phyloP scores from a whole-genome alignment of 169 alveolate genomes.

The Sarcocystis neurona region DNA sequence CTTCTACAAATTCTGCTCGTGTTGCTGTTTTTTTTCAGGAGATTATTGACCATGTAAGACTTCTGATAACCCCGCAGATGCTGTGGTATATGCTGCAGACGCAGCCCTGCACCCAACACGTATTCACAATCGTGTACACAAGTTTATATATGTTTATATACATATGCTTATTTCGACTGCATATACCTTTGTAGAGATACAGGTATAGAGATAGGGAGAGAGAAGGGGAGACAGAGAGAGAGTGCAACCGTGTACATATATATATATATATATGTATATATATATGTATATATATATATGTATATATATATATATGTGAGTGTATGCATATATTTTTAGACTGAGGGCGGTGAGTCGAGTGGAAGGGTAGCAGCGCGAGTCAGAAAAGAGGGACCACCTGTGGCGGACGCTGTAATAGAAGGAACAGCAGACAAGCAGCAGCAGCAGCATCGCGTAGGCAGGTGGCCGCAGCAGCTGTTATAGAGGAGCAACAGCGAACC shows the following conservation, averaged over 20 bases:
- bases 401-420: no score
- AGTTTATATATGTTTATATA: background rate
- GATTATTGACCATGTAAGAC: slow-evolving; percentile 28
- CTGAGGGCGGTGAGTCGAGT: no score
- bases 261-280: background rate
- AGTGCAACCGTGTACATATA: no score
- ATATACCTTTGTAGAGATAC: background rate
- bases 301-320: background rate
- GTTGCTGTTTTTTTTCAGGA: slow-evolving; percentile 46
- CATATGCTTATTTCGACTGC: background rate
- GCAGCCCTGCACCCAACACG: background rate
- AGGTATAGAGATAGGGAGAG: background rate
- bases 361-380: no score
- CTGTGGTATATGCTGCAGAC: background rate
- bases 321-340: no score
- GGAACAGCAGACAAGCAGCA: no score
- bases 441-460: no score
- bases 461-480: no score
- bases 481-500: no score
- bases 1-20: background rate
- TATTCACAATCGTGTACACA: background rate
- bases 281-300: background rate
- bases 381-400: no score
- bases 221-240: background rate
- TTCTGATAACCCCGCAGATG: background rate